These are phyloP conservation scores for Cryphonectria japonica DNA, from an alignment of 2,329 filamentous ascomycete genomes.

Conservation along the genomic window DNA sequence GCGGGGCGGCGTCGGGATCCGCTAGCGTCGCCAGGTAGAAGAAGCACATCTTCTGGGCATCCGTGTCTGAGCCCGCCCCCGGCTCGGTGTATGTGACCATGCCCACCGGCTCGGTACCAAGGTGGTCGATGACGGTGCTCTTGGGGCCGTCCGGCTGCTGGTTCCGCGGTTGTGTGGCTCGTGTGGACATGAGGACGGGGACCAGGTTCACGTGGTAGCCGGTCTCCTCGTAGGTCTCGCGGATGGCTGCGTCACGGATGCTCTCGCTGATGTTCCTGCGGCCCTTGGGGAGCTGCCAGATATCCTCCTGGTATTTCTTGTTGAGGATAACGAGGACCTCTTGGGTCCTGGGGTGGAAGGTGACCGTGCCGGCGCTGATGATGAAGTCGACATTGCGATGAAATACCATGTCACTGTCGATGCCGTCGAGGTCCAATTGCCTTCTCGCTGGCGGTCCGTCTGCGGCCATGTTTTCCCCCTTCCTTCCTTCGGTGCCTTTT, in stretches of 20 bases:
- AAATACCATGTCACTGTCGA: conserved; percentile 42
- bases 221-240: conserved; percentile 54
- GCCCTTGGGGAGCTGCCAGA: conserved; percentile 54
- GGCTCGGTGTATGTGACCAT: conserved; percentile 43
- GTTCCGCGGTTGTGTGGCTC: conserved; percentile 41
- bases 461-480: background rate
- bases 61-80: conserved; percentile 34
- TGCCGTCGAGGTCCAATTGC: conserved; percentile 36
- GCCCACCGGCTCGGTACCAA: conserved; percentile 43
- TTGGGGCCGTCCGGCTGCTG: conserved; percentile 14
- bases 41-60: conserved; percentile 44
- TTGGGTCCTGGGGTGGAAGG: conserved; percentile 42
- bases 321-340: conserved; percentile 50
- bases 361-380: conserved; percentile 53
- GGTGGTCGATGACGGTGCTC: conserved; percentile 13
- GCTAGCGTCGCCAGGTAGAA: conserved; percentile 43
- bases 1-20: conserved; percentile 35
- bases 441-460: background rate
- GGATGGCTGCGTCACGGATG: conserved; percentile 46
- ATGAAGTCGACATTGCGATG: conserved; percentile 47
- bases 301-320: conserved; percentile 40
- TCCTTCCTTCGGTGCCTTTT: background rate
- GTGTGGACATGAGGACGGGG: conserved; percentile 46
- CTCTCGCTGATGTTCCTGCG: conserved; percentile 52
- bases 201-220: conserved; percentile 46